phyloP scores from a whole-genome alignment of 495 filamentous ascomycete species.

The Aspergillus ellipticus region DNA sequence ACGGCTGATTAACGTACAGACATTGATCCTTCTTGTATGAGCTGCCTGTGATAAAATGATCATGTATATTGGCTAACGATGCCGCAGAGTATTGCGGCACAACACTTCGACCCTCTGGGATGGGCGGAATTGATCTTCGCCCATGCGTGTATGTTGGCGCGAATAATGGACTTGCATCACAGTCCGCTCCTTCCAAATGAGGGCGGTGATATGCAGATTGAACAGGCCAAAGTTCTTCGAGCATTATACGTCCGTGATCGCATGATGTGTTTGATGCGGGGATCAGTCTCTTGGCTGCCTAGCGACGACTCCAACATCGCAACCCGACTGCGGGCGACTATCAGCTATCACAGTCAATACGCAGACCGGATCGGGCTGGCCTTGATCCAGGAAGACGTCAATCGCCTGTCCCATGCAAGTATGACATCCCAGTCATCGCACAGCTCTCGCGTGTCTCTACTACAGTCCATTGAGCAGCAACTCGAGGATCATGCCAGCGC shows the following conservation, averaged over 20 bases:
- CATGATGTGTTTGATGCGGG: neutral
- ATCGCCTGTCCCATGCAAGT: neutral
- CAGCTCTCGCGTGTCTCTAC: neutral
- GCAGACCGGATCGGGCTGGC: neutral
- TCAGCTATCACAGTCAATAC: neutral
- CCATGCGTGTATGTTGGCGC: slow-evolving; percentile 5
- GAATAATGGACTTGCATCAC: neutral
- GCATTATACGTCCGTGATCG: neutral
- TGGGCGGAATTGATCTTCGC: slow-evolving; percentile 6
- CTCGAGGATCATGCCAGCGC: neutral
- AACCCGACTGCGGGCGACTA: neutral
- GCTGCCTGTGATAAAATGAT: neutral
- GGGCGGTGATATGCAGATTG: neutral
- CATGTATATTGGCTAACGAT: neutral
- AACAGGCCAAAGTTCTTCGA: slow-evolving; percentile 6
- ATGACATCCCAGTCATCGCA: neutral
- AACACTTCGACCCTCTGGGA: slow-evolving; percentile 2
- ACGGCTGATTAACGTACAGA: slow-evolving; percentile 2
- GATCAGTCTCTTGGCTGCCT: slow-evolving; percentile 2
- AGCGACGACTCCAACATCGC: slow-evolving; percentile 1
- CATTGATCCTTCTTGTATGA: slow-evolving; percentile 1
- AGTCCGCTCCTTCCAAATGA: neutral
- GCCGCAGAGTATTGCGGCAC: neutral
- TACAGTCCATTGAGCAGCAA: slow-evolving; percentile 3
- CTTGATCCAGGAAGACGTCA: slow-evolving; percentile 1